These are phyloP conservation scores for Mycena epipterygia DNA, from an alignment of 768 basidiomycete species.

Conservation along the genomic window DNA sequence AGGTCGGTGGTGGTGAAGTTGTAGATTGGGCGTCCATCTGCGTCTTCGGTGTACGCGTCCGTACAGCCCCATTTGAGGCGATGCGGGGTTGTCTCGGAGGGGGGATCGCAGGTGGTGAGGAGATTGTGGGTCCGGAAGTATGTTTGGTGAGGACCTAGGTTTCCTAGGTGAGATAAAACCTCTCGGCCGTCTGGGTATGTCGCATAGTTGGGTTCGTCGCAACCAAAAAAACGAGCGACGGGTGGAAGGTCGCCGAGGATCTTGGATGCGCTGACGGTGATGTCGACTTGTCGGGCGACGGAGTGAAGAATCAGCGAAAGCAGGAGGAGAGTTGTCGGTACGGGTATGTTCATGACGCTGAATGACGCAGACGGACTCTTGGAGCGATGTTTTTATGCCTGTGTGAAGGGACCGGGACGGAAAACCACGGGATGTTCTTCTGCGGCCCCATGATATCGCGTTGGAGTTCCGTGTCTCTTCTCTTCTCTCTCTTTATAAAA, in stretches of 20 bases:
- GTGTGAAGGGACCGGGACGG: constrained; percentile 15
- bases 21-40: constrained; percentile 30
- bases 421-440: constrained; percentile 21
- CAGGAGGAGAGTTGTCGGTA: constrained; percentile 17
- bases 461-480: constrained; percentile 13
- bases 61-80: constrained; percentile 37
- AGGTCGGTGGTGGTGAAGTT: constrained; percentile 34
- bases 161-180: constrained; percentile 26
- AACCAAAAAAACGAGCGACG: constrained; percentile 33
- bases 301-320: constrained; percentile 12
- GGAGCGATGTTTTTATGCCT: constrained; percentile 10
- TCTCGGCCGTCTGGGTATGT: constrained; percentile 34
- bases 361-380: constrained; percentile 11
- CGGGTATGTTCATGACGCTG: constrained; percentile 22
- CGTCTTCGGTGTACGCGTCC: constrained; percentile 34
- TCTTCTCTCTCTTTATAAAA: too few relatives aligned
- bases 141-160: constrained; percentile 33
- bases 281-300: constrained; percentile 31
- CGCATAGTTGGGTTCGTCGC: constrained; percentile 36
- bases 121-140: constrained; percentile 36
- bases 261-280: constrained; percentile 32
- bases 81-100: constrained; percentile 28
- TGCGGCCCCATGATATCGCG: constrained; percentile 17
- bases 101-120: constrained; percentile 34
- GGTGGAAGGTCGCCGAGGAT: constrained; percentile 33